These are phyloP conservation scores for Pseudocercospora cruenta DNA, from an alignment of 2,329 filamentous ascomycete species.

Conservation along the genomic window DNA sequence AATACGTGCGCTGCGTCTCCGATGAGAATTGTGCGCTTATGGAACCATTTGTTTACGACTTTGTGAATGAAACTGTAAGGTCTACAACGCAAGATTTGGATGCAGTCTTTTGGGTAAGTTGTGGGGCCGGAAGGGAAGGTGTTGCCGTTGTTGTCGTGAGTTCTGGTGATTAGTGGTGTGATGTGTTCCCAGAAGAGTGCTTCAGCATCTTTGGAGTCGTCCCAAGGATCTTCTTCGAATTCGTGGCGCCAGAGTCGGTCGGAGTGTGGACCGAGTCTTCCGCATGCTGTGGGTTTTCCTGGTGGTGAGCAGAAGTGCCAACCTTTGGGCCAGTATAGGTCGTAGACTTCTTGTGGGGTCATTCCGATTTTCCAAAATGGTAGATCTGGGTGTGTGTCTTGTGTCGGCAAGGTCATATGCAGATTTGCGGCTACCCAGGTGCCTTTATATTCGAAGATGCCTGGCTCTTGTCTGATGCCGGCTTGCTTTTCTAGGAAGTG, in stretches of 20 bases:
- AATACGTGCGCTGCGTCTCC: conserved; percentile 59
- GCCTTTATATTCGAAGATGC: conserved; percentile 41
- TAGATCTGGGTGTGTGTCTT: conserved; percentile 52
- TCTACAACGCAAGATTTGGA: conserved; percentile 50
- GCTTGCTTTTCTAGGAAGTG: conserved; percentile 50
- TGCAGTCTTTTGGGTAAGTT: conserved; percentile 45
- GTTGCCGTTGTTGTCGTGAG: not conserved
- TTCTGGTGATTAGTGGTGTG: conserved; percentile 18
- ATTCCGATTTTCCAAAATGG: conserved; percentile 54
- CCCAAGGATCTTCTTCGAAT: conserved; percentile 15
- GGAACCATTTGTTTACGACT: conserved; percentile 53
- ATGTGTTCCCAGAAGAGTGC: conserved; percentile 23
- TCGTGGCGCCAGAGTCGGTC: conserved; percentile 43
- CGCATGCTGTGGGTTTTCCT: conserved; percentile 48
- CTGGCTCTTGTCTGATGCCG: conserved; percentile 41
- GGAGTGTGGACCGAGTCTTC: conserved; percentile 47
- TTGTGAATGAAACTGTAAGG: conserved; percentile 51
- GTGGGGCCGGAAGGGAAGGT: conserved; percentile 6
- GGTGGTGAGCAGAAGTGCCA: conserved; percentile 53
- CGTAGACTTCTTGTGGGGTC: conserved; percentile 52
- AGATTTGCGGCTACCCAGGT: conserved; percentile 56
- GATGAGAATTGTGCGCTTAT: conserved; percentile 47
- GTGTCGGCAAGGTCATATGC: conserved; percentile 49
- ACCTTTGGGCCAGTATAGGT: conserved; percentile 51
- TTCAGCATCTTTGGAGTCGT: conserved; percentile 16